Evolutionary conservation across 2,329 filamentous ascomycete species (phyloP), one percentile per base, ranked within the genome.

Genomic region (Xylariaceae sp.): DNA sequence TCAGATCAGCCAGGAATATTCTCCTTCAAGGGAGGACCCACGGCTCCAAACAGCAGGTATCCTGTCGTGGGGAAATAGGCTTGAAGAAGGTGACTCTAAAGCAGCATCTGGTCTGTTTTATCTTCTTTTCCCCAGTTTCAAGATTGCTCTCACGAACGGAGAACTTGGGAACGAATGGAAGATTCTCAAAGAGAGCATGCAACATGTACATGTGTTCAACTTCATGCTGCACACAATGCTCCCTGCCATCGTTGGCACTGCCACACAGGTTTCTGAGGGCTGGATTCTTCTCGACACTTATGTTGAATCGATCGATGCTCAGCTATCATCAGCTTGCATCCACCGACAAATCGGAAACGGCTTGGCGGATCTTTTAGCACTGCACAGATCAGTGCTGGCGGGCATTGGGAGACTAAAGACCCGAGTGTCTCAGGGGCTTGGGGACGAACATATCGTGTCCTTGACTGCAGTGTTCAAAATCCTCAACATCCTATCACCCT

Each of bases 61-160:
- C 66, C 67, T 82, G 13, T 79, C 81, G 1, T 85, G 83, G 67
- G 83, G 81, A 0, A 71, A 85, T 37, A 77, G 80, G 47, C 71
- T 86, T 13, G 73, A 75, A 45, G 82, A 85, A 61, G 79, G 77
- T 1, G 82, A 84, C 56, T 65, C 70, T 1, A 76, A 74, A 35
- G 78, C 78, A 3, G 71, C 71, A 4, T 75, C 78, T 15, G 77
- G 79, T 56, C 74, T 85, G 2, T 86, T 85, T 66, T 80, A 80
- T 68, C 82, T 83, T 59, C 73, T 86, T 1, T 80, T 79, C 66
- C 81, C 81, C 64, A 83, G 80, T 68, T 83, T 83, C 68, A 84
- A 83, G 66, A 72, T 80, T 55, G 80, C 81, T 0, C 68, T 85
- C 2, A 75, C 76, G 49, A 80, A 80, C 58, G 73, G 78, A 58